phyloP scores from a whole-genome alignment of 1,284 basidiomycete genomes.

The Salmacisia buchloeana region DNA sequence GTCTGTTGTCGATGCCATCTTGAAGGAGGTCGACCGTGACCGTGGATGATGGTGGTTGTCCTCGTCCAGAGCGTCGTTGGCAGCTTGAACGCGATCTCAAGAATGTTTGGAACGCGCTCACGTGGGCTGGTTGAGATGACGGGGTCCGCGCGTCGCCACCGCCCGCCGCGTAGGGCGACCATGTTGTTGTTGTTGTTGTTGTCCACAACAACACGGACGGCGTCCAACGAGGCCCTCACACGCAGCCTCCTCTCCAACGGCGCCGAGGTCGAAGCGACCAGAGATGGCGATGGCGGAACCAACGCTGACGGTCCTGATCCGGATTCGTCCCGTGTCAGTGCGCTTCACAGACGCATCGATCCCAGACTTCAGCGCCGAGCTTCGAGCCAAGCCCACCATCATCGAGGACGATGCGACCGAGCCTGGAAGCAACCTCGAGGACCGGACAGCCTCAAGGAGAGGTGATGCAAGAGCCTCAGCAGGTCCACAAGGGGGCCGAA shows the following conservation, averaged over 20 bases:
- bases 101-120: too few species aligned
- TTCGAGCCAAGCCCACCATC: not conserved
- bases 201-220: not conserved
- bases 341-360: slow-evolving; percentile 11
- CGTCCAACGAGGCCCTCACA: not conserved
- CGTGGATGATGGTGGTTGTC: too few species aligned
- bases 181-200: not conserved
- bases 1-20: not conserved
- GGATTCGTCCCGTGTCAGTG: slow-evolving; percentile 9
- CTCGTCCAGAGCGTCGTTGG: too few species aligned
- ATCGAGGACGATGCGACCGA: not conserved
- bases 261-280: not conserved
- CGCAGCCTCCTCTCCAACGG: not conserved
- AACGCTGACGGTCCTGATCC: not conserved
- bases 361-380: not conserved
- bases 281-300: too few species aligned
- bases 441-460: too few species aligned
- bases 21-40: not conserved
- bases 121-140: too few species aligned
- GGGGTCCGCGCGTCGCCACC: too few species aligned
- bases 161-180: too few species aligned
- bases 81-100: too few species aligned
- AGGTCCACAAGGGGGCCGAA: not conserved
- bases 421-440: too few species aligned
- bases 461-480: not conserved